Base-by-base conservation (phyloP, 306 rosid genomes). In the Purshia tridentata region DNA sequence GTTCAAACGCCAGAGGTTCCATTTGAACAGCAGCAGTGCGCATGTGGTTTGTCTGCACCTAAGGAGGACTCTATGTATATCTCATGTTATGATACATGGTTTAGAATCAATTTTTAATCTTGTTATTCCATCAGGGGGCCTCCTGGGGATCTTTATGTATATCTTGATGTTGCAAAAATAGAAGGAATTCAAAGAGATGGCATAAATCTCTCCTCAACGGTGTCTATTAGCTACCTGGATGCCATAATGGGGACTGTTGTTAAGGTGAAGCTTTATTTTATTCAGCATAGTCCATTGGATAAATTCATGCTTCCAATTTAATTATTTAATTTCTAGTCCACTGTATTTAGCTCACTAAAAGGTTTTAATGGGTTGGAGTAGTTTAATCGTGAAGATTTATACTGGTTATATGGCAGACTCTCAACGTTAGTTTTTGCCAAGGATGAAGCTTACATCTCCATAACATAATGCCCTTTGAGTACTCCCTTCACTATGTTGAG, bases 101-200 rank as follows among this genome's bases (percentile, higher is more conserved):
- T 79, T 69, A 48, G 75, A 71, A 77, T 51, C 19, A 44, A 57
- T 74, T 63, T 3, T 69, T 85, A 49, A 77, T 80, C 65, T 80
- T 75, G 65, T 88, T 57, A 66, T 84, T 75, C 55, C 76, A 65
- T 67, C 89, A 94, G 97, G 82, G 99, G 97, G 67, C 96, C 95
- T 85, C 85, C 96, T 2, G 99, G 99, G 61, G 99, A 91, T 81
- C 95, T 94, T 58, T 94, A 81, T 69, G 99, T 94, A 16, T 91
- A 91, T 82, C 96, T 91, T 80, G 93, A 89, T 67, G 95, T 94
- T 47, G 77, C 73, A 81, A 96, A 88, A 77, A 79, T 89, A 67
- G 81, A 88, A 7, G 97, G 95, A 80, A 94, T 91, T 84, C 88
- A 84, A 86, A 89, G 99, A 84, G 97, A 94, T 70, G 99, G 90